phyloP scores from a whole-genome alignment of 257 asterid species.

The Salvia rosmarinus region DNA sequence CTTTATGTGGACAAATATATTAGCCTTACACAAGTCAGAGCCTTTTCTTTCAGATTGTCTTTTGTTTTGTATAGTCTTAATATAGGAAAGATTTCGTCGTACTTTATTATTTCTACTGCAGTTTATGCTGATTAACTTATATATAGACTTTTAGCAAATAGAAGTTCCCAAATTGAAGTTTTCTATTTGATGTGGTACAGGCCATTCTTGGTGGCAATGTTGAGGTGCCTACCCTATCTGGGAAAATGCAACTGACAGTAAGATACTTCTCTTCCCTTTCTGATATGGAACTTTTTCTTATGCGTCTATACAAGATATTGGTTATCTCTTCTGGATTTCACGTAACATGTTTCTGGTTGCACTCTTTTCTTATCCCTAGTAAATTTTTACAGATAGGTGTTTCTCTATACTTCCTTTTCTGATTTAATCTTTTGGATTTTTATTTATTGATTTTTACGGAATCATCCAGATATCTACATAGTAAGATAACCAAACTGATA shows the following conservation, averaged over 20 bases:
- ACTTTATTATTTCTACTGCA: conserved; percentile 9
- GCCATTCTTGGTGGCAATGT: conserved; percentile 93
- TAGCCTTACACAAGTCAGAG: conserved; percentile 80
- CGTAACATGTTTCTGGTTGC: background rate
- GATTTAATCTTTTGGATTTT: background rate
- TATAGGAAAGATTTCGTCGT: conserved; percentile 4
- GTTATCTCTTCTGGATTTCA: conserved; percentile 29
- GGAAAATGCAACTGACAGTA: conserved; percentile 67
- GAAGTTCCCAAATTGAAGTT: conserved; percentile 9
- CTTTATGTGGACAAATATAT: conserved; percentile 75
- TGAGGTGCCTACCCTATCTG: conserved; percentile 82
- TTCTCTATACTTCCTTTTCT: conserved; percentile 12
- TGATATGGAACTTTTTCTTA: conserved; percentile 20
- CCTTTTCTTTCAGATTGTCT: conserved; percentile 19
- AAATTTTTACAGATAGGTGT: background rate
- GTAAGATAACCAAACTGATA: conserved; percentile 12
- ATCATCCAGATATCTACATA: background rate
- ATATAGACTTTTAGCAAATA: conserved; percentile 18
- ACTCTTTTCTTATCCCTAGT: background rate
- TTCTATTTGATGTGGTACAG: conserved; percentile 44
- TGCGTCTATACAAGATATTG: conserved; percentile 22
- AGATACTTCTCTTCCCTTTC: conserved; percentile 35
- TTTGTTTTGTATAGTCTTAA: conserved; percentile 10
- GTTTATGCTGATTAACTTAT: conserved; percentile 5
- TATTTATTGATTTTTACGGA: background rate